Evolutionary conservation across 768 basidiomycete genomes (phyloP).

Genomic region (Nidula microcarpa): DNA sequence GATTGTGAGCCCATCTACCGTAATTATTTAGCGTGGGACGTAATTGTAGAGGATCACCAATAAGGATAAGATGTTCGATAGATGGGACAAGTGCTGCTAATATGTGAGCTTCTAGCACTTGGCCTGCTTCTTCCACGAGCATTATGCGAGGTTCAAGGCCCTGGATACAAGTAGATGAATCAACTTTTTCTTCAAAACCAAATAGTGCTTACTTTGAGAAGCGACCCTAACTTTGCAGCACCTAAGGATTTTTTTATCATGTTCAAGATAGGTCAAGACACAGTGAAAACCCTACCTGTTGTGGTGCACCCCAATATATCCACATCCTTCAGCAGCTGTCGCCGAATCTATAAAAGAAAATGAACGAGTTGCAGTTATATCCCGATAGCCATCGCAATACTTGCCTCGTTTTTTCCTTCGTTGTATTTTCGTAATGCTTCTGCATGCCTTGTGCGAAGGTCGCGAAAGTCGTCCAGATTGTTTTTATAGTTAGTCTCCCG

Average conservation of each 20-base stretch:
- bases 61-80: conserved; percentile 71
- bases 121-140: conserved; percentile 79
- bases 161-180: conserved; percentile 22
- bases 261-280: neutral
- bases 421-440: conserved; percentile 33
- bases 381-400: conserved; percentile 5
- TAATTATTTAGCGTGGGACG: conserved; percentile 66
- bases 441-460: conserved; percentile 23
- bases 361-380: neutral
- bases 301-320: conserved; percentile 79
- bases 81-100: conserved; percentile 59
- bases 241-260: conserved; percentile 29
- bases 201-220: conserved; percentile 45
- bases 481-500: conserved; percentile 19
- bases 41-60: conserved; percentile 79
- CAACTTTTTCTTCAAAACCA: neutral
- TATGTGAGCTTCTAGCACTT: conserved; percentile 78
- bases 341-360: conserved; percentile 40
- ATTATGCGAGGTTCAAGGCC: conserved; percentile 57
- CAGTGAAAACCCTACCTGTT: conserved; percentile 41
- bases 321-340: conserved; percentile 46
- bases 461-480: conserved; percentile 38
- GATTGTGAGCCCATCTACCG: conserved; percentile 28
- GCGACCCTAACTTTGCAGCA: conserved; percentile 60
- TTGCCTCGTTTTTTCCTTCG: conserved; percentile 54